Conservation (phyloP, 2,329 filamentous ascomycete genomes). For the Chalaropsis ovoidea region DNA sequence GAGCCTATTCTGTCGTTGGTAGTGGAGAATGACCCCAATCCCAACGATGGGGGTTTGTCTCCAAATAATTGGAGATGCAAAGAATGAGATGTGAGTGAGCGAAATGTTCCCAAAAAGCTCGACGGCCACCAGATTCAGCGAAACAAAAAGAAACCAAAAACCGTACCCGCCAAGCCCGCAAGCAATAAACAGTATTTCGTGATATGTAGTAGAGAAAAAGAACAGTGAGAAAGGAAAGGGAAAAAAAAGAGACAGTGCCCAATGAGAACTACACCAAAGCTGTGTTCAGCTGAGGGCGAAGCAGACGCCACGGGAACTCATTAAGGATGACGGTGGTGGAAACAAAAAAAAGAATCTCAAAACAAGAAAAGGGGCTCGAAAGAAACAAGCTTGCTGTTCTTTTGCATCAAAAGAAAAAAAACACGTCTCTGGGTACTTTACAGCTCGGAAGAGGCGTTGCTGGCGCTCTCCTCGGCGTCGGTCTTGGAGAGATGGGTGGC, state of each 20-base stretch:
- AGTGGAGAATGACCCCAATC: neutral
- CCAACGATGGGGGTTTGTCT: neutral
- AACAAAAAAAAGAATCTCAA: conserved; percentile 6
- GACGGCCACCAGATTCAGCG: neutral
- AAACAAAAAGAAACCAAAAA: conserved; percentile 5
- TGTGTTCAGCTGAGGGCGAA: neutral
- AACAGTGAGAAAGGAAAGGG: neutral
- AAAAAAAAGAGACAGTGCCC: conserved; percentile 8
- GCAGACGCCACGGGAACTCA: neutral
- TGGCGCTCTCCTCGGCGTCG: conserved; percentile 50
- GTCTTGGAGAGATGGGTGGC: conserved; percentile 46
- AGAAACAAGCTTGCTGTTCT: conserved; percentile 9
- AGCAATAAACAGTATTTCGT: neutral
- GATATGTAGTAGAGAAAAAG: neutral
- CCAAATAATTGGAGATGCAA: neutral
- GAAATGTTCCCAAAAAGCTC: neutral
- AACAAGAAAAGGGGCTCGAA: conserved; percentile 9
- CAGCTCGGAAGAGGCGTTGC: conserved; percentile 38
- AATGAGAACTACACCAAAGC: neutral
- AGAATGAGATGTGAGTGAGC: neutral
- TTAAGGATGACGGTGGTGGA: neutral
- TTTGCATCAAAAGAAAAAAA: conserved; percentile 5
- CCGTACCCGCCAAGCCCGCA: conserved; percentile 9
- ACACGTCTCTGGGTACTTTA: neutral
- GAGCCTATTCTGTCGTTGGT: conserved; percentile 12